Conservation (phyloP, 176 grass and related monocot genomes). For the Carex pumila region DNA sequence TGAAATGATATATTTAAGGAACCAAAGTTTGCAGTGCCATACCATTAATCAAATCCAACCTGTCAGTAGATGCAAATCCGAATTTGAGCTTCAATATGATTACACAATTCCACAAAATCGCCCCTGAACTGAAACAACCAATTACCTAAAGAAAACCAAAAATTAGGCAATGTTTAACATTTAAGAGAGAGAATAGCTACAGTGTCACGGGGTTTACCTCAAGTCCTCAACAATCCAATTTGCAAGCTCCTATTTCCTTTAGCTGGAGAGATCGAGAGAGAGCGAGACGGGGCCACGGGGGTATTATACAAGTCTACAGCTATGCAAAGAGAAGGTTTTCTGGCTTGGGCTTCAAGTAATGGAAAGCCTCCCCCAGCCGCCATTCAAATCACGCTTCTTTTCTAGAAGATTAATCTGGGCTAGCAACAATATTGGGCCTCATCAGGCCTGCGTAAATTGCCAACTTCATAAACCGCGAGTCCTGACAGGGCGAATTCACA, state of each 20-base stretch:
- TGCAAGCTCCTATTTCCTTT: neutral
- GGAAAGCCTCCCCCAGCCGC: neutral
- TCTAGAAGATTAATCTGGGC: slow-evolving; percentile 19
- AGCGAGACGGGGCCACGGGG: neutral
- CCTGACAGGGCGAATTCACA: too few species aligned
- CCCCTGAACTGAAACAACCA: neutral
- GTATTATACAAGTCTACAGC: neutral
- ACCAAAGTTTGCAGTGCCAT: neutral
- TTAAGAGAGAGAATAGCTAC: neutral
- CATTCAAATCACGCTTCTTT: neutral
- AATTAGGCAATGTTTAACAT: neutral
- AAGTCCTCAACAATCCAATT: neutral
- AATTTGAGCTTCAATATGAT: neutral
- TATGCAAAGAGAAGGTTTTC: neutral
- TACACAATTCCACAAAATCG: neutral
- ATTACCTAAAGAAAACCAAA: neutral
- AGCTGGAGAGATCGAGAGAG: neutral
- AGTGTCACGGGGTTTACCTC: neutral
- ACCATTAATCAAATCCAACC: neutral
- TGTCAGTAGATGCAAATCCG: neutral
- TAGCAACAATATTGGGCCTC: neutral
- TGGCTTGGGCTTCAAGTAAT: slow-evolving; percentile 18
- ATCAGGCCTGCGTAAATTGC: neutral
- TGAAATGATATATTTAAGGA: neutral
- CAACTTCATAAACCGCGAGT: too few species aligned